phyloP scores from a whole-genome alignment of 495 filamentous ascomycete genomes.

The Neurospora tetrasperma region DNA sequence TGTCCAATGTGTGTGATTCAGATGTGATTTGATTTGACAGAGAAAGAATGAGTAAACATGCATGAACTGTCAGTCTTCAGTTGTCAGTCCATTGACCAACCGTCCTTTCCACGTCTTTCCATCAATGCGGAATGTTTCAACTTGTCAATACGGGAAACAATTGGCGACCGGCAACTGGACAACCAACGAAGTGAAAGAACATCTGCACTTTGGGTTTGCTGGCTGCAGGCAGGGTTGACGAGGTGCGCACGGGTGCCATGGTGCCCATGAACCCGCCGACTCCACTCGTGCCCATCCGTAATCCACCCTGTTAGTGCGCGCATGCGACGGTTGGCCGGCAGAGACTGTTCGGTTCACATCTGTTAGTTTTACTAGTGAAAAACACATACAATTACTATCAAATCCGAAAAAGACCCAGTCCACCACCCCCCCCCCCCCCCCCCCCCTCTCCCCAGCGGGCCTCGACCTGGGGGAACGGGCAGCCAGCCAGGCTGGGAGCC shows the following conservation, averaged over 20 bases:
- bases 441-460: neutral
- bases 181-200: neutral
- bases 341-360: neutral
- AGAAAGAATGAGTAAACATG: neutral
- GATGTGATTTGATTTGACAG: neutral
- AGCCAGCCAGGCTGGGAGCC: neutral
- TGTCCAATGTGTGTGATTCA: neutral
- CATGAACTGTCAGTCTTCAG: neutral
- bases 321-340: neutral
- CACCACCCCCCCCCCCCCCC: neutral
- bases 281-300: neutral
- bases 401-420: neutral
- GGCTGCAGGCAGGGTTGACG: neutral
- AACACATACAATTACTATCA: neutral
- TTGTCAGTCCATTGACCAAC: neutral
- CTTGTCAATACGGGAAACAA: neutral
- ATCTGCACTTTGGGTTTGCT: neutral
- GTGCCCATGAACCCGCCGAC: neutral
- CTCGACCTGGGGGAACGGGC: neutral
- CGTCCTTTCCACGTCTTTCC: neutral
- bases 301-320: neutral
- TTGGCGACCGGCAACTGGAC: neutral
- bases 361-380: neutral
- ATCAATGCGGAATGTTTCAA: neutral
- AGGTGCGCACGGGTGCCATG: slow-evolving; percentile 1